Percentiles rank a stretch among this genome's conserved stretches.
Evolutionary conservation across 2,329 filamentous ascomycete genomes (phyloP).

Genomic region (Venturia aucupariae): DNA sequence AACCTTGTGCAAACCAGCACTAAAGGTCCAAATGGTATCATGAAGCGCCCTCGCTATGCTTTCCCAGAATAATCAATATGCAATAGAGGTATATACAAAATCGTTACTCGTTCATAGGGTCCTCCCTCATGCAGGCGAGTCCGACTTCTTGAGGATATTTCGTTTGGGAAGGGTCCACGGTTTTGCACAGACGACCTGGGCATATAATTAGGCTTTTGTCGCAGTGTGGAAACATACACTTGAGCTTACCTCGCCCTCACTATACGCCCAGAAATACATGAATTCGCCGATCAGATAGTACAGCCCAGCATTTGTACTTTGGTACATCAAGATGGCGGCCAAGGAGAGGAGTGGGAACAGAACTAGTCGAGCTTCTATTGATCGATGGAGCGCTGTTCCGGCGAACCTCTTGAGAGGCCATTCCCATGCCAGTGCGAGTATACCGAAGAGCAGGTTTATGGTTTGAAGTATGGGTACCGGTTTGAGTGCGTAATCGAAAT

Average conservation of each 20-base stretch:
- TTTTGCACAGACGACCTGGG: constrained; percentile 38
- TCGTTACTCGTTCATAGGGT: background rate
- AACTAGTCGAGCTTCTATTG: constrained; percentile 76
- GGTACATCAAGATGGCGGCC: constrained; percentile 71
- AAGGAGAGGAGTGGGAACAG: constrained; percentile 72
- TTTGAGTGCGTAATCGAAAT: constrained; percentile 75
- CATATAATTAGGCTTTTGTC: background rate
- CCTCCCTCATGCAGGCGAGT: background rate
- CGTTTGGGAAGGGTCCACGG: constrained; percentile 43
- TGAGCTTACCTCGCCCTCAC: constrained; percentile 77
- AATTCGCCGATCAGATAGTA: constrained; percentile 82
- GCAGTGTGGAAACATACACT: background rate
- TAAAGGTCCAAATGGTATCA: background rate
- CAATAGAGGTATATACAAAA: background rate
- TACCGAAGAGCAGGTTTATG: constrained; percentile 75
- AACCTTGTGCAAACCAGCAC: background rate
- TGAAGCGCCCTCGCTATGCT: constrained; percentile 6
- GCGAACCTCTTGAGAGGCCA: constrained; percentile 78
- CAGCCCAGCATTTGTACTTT: constrained; percentile 81
- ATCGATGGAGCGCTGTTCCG: constrained; percentile 70
- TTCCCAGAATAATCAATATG: background rate
- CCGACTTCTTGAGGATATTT: constrained; percentile 1
- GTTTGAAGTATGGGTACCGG: constrained; percentile 83
- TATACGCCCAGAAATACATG: constrained; percentile 95
- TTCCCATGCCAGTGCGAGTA: constrained; percentile 76